These are phyloP conservation scores for Corchorus capsularis DNA, from an alignment of 345 rosid species.

Conservation along the genomic window DNA sequence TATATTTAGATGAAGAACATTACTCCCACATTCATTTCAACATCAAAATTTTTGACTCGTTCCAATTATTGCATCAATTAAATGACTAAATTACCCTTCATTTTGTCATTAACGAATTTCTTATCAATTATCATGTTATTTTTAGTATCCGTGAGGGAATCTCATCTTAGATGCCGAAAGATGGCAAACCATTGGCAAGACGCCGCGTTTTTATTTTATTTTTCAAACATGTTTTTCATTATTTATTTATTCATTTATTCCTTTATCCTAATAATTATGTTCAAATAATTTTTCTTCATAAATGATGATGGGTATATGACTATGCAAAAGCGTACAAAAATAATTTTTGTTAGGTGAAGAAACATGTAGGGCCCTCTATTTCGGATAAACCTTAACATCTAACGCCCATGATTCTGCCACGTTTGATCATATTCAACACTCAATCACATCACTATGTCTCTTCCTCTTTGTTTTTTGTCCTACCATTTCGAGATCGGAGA, in stretches of 20 bases:
- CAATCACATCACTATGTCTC: background rate
- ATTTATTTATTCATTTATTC: no score
- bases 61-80: background rate
- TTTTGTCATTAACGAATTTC: background rate
- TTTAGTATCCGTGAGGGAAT: background rate
- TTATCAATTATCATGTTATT: no score
- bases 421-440: background rate
- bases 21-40: background rate
- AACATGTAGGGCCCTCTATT: conserved; percentile 28
- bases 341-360: background rate
- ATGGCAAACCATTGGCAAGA: conserved; percentile 37
- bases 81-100: background rate
- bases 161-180: background rate
- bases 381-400: conserved; percentile 18
- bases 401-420: conserved; percentile 19
- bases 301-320: no score
- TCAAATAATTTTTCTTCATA: no score
- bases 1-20: background rate
- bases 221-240: background rate
- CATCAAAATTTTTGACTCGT: background rate
- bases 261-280: no score
- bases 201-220: conserved; percentile 41
- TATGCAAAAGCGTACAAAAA: background rate
- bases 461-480: background rate
- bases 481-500: background rate